A percentile compares a stretch with the other conserved stretches of the same genome.
Conservation (phyloP, 495 filamentous ascomycete species). For the Neurospora intermedia region DNA sequence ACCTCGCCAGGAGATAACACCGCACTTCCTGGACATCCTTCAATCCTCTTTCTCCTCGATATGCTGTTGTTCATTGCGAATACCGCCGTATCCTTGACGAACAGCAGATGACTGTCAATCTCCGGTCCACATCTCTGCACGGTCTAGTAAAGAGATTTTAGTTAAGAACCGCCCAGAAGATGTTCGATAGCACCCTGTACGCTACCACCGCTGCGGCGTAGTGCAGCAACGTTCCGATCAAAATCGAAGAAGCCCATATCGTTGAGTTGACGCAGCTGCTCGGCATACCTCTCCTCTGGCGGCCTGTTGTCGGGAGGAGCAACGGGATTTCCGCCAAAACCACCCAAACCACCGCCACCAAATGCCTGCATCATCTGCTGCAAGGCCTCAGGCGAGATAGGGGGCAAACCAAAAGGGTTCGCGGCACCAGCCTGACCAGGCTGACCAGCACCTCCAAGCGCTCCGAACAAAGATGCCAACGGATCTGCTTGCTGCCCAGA, state of each 20-base stretch:
- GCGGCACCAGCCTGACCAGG: slow-evolving; percentile 7
- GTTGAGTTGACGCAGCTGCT: slow-evolving; percentile 86
- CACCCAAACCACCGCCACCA: slow-evolving; percentile 11
- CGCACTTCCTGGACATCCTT: not conserved
- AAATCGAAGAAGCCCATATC: slow-evolving; percentile 99
- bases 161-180: slow-evolving; percentile 33
- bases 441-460: not conserved
- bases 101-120: not conserved
- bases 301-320: slow-evolving; percentile 68
- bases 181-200: slow-evolving; percentile 93
- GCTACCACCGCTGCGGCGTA: slow-evolving; percentile 83
- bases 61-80: not conserved
- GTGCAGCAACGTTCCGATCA: slow-evolving; percentile 78
- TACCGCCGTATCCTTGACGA: not conserved
- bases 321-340: slow-evolving; percentile 24
- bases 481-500: slow-evolving; percentile 24
- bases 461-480: slow-evolving; percentile 33
- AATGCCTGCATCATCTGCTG: slow-evolving; percentile 34
- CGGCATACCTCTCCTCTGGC: slow-evolving; percentile 85
- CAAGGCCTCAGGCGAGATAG: slow-evolving; percentile 29
- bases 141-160: not conserved
- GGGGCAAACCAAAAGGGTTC: slow-evolving; percentile 16
- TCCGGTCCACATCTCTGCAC: not conserved
- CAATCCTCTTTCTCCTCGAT: not conserved
- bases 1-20: not conserved